Base-by-base conservation (phyloP, 257 asterid genomes). In the Nicotiana attenuata region DNA sequence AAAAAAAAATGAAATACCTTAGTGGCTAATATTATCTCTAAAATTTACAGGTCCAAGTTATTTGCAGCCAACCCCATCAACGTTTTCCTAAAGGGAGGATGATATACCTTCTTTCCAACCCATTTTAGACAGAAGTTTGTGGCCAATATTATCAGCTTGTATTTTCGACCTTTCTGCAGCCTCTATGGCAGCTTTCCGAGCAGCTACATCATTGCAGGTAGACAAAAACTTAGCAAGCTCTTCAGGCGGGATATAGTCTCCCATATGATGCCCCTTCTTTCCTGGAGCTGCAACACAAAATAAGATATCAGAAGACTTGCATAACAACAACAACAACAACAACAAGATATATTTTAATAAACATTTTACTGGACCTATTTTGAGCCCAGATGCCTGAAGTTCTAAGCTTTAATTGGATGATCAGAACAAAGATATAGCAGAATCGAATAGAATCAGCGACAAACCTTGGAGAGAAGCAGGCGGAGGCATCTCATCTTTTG, bases 401-500 rank as follows among this genome's bases (percentile, higher is more conserved):
- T 13, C 35, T 78, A 60, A 33, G 41, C 38, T 78, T 41, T n/a
- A 16, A 24, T 35, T 29, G 68, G 33, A 77, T 17, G 8, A 22
- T 10, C 65, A 57, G 52, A 55, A 41, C 69, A 77, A 29, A n/a
- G 66, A 33, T 35, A 78, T 28, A 17, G 38, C 33, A 60, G 82
- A 78, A 33, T 7, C 38, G 4, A 35, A 38, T n/a, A 50, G 50
- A 7, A 80, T 64, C 47, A 65, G 81, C 22, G 52, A n/a, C 77
- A 26, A 81, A 89, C 98, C 97, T 85, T 85, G 97, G 79, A 92
- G 89, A 78, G 98, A 90, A 82, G 93, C 88, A 57, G 98, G 99
- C 10, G 98, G 99, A 83, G 99, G 99, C 99, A 95, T 95, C 94
- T 95, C 98, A 79, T 89, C 97, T 86, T 93, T 95, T 24, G 97